A percentile compares a stretch with the other conserved stretches of the same genome.
These are phyloP conservation scores for Exobasidium rhododendri DNA, from an alignment of 1,284 basidiomycete genomes.

Conservation along the genomic window DNA sequence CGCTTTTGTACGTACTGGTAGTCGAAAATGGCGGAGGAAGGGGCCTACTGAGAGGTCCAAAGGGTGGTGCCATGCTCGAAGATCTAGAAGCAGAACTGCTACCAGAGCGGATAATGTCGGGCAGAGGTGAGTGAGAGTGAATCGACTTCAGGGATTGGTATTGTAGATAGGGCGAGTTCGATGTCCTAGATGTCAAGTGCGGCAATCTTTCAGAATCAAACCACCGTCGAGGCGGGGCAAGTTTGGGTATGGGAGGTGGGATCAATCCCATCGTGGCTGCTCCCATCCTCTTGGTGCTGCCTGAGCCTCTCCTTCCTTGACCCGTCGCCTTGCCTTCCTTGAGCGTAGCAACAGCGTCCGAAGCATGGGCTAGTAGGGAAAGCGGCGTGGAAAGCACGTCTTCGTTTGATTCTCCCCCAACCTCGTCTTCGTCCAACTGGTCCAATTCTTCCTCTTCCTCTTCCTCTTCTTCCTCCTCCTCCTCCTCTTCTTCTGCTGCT, in stretches of 20 bases:
- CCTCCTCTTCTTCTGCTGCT: neutral
- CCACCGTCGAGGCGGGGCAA: slow-evolving; percentile 1
- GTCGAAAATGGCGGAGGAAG: neutral
- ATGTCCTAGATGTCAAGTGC: neutral
- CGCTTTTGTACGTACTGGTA: neutral
- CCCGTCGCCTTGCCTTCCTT: neutral
- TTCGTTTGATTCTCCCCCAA: slow-evolving; percentile 35
- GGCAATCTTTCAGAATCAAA: slow-evolving; percentile 8
- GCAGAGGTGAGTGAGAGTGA: neutral
- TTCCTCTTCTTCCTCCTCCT: slow-evolving; percentile 1
- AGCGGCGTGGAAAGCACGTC: slow-evolving; percentile 44
- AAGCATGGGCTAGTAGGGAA: slow-evolving; percentile 39
- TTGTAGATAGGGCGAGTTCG: neutral
- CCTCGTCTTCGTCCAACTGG: slow-evolving; percentile 37
- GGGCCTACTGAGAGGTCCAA: neutral
- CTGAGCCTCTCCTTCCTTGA: neutral
- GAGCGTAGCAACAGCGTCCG: slow-evolving; percentile 13
- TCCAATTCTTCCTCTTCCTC: slow-evolving; percentile 30
- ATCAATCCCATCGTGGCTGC: slow-evolving; percentile 41
- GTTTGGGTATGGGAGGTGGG: slow-evolving; percentile 6
- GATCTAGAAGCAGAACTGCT: neutral
- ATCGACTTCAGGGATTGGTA: neutral
- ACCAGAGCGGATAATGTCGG: neutral
- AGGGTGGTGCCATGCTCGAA: slow-evolving; percentile 11
- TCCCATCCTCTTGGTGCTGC: slow-evolving; percentile 6